phyloP scores from a whole-genome alignment of 495 filamentous ascomycete genomes.

The Penicillium turbatum region DNA sequence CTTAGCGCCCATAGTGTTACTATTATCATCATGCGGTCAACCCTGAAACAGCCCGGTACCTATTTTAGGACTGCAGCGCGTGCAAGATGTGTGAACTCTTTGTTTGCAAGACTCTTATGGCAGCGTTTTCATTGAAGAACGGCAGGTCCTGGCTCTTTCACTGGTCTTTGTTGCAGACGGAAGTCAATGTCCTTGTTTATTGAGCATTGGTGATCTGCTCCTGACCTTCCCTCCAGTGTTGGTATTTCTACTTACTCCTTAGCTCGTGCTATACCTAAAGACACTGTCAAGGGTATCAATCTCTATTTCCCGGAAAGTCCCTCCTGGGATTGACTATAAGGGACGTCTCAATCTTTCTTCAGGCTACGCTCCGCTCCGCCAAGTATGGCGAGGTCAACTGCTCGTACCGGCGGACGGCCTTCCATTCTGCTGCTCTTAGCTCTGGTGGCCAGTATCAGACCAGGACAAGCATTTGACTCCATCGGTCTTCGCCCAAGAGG shows the following conservation, averaged over 20 bases:
- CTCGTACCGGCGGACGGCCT: slow-evolving; percentile 6
- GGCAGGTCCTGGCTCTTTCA: slow-evolving; percentile 6
- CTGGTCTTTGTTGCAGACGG: slow-evolving; percentile 11
- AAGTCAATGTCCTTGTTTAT: slow-evolving; percentile 15
- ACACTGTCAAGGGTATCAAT: background rate
- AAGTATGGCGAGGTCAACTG: slow-evolving; percentile 21
- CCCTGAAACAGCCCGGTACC: slow-evolving; percentile 23
- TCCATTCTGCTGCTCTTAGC: slow-evolving; percentile 26
- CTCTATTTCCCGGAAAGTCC: background rate
- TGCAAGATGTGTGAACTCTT: slow-evolving; percentile 13
- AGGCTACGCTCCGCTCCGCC: background rate
- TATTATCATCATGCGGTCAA: slow-evolving; percentile 14
- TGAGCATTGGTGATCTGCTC: background rate
- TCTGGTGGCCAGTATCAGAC: slow-evolving; percentile 21
- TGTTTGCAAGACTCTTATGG: slow-evolving; percentile 11
- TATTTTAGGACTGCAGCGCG: slow-evolving; percentile 31
- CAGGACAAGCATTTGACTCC: slow-evolving; percentile 29
- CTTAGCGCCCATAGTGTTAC: slow-evolving; percentile 21
- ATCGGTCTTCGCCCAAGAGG: slow-evolving; percentile 32
- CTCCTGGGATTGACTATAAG: background rate
- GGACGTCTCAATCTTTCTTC: background rate
- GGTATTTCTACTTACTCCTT: background rate
- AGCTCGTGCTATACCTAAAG: background rate
- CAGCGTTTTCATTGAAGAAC: background rate
- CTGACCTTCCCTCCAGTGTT: slow-evolving; percentile 6